Conservation (phyloP, 495 filamentous ascomycete genomes). For the Evernia prunastri region DNA sequence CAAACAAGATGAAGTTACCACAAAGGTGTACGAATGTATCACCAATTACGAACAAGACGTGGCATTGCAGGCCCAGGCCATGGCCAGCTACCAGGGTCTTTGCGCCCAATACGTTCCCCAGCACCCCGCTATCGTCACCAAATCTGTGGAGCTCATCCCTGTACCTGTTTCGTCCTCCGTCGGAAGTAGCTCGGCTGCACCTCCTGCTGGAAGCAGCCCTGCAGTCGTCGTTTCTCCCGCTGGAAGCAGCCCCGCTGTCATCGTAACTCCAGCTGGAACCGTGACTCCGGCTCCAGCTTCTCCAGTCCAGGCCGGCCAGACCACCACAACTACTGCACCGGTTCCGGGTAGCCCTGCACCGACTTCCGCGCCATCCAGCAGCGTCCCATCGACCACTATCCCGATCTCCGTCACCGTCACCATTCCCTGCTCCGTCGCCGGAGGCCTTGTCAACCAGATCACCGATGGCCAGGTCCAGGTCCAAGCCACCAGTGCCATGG, state of each 20-base stretch:
- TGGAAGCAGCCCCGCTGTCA: conserved; percentile 13
- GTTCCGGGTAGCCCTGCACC: conserved; percentile 37
- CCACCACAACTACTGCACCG: conserved; percentile 24
- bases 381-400: conserved; percentile 41
- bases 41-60: conserved; percentile 64
- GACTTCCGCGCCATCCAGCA: conserved; percentile 30
- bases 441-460: conserved; percentile 19
- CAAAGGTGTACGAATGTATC: conserved; percentile 75
- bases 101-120: conserved; percentile 65
- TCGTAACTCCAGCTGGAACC: conserved; percentile 33
- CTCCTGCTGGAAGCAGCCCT: conserved; percentile 17
- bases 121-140: conserved; percentile 84
- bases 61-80: conserved; percentile 59
- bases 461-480: conserved; percentile 22
- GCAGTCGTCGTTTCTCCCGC: conserved; percentile 15
- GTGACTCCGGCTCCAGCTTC: conserved; percentile 27
- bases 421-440: conserved; percentile 41
- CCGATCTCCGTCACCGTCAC: conserved; percentile 54
- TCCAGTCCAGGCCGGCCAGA: conserved; percentile 38
- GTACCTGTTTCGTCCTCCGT: conserved; percentile 27
- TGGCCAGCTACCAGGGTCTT: conserved; percentile 85
- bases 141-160: conserved; percentile 51
- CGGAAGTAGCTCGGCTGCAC: conserved; percentile 22
- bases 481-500: conserved; percentile 24
- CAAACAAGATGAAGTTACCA: conserved; percentile 66